A percentile compares a stretch with the other conserved stretches of the same genome.
phyloP scores from a whole-genome alignment of 139 green algal genomes.

The Volvox reticuliferus region DNA sequence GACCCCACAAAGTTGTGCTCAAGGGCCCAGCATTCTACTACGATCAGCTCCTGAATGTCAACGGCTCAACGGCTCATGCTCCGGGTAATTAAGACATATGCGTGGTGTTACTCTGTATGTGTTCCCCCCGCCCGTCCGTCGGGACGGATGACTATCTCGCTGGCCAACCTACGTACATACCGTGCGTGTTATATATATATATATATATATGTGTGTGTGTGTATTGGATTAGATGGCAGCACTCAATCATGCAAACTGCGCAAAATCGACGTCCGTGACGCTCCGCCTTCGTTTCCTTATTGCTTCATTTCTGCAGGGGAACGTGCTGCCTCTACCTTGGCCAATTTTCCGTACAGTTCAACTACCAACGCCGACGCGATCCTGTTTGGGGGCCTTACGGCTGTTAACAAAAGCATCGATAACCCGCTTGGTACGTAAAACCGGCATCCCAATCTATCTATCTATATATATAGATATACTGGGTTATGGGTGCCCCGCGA shows the following conservation, averaged over 20 bases:
- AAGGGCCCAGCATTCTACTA: not conserved
- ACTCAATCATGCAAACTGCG: no score
- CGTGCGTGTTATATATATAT: no score
- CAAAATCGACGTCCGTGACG: no score
- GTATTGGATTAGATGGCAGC: not conserved
- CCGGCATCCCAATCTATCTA: no score
- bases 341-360: not conserved
- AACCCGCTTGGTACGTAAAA: not conserved
- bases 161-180: no score
- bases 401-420: not conserved
- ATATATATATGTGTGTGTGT: no score
- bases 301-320: not conserved
- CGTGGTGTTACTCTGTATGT: no score
- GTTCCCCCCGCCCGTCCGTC: no score
- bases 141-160: no score
- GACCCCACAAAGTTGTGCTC: not conserved
- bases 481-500: no score
- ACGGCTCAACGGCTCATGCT: constrained; percentile 4
- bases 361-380: constrained; percentile 11
- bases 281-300: no score
- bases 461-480: no score
- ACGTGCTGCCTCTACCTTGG: constrained; percentile 1
- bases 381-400: constrained; percentile 25
- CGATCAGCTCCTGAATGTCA: constrained; percentile 8
- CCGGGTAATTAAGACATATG: not conserved